Percentiles rank a stretch among this genome's conserved stretches.
phyloP scores from a whole-genome alignment of 106 monocot species.

The Cymbidium sinense region DNA sequence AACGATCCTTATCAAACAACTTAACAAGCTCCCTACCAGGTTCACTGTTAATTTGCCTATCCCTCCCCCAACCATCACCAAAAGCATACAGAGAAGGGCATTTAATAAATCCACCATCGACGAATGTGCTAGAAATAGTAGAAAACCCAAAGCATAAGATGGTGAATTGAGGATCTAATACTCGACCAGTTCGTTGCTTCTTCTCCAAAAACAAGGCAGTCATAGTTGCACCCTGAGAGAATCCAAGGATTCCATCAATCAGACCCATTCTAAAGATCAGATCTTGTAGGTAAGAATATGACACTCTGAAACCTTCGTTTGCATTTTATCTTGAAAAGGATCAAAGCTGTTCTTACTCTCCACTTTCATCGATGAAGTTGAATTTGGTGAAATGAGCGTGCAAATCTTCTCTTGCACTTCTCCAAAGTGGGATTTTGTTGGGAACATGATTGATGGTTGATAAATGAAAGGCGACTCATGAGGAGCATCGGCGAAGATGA shows the following conservation, averaged over 20 bases:
- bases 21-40: slow-evolving; percentile 46
- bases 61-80: no score
- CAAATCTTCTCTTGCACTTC: slow-evolving; percentile 54
- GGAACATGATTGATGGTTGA: slow-evolving; percentile 1
- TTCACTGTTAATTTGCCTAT: slow-evolving; percentile 62
- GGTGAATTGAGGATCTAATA: no score
- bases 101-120: no score
- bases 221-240: slow-evolving; percentile 98
- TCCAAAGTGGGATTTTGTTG: slow-evolving; percentile 11
- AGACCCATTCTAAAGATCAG: no score
- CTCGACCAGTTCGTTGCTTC: slow-evolving; percentile 22
- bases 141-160: no score
- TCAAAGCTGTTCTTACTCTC: slow-evolving; percentile 45
- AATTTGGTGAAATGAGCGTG: no score
- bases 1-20: slow-evolving; percentile 44
- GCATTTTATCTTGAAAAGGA: slow-evolving; percentile 71
- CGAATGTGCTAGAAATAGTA: no score
- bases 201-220: slow-evolving; percentile 56
- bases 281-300: no score
- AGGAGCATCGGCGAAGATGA: slow-evolving; percentile 72
- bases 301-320: slow-evolving; percentile 74
- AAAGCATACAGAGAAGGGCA: no score
- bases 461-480: slow-evolving; percentile 73
- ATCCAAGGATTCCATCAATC: slow-evolving; percentile 81
- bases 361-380: slow-evolving; percentile 16